Base-by-base conservation (phyloP, 345 rosid species). In the Eucalyptus pauciflora region DNA sequence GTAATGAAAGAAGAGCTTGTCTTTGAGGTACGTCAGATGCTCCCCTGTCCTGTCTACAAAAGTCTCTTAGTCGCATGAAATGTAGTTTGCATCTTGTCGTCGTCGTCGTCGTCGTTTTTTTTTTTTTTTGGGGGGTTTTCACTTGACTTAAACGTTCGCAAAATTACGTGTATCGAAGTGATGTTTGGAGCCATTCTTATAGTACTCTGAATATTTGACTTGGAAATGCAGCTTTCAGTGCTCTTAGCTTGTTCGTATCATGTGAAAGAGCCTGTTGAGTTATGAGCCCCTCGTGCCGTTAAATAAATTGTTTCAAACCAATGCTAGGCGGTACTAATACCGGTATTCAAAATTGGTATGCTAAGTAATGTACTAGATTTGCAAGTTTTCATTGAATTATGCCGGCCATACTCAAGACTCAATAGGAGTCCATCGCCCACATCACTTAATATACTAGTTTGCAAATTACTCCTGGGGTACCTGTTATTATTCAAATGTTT, bases 1-100 rank as follows among this genome's bases (percentile, higher is more conserved):
- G 95, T 98, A 87, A 92, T 98, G 27, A 94, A 93, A 88, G 99
- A 98, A 48, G 95, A 93, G 89, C 91, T 98, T 71, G 92, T 94
- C 62, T 91, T 95, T 76, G 98, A 96, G 98, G 99, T 96, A 93
- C 87, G 86, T 18, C 49, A 62, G 14, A 20, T 10, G 52, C 27
- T 31, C 50, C 37, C 27, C 37, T 52, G 16, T 45, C 86, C 16
- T 48, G 43, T 80, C 50, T 43, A 88, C 56, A 54, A 8, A 81
- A 56, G 86, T 33, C 27, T 27, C 29, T 24, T 50, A 62, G 81
- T 48, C 25, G 7, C 29, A 18, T 15, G n/a, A 43, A 8, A 18
- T 76, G 60, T 27, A 37, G 41, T 37, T 37, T 37, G 41, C 41
- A 37, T 37, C 41, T 37, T 37, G 41, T 4, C 41, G 41, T 37